These are phyloP conservation scores for Biscogniauxia mediterranea DNA, from an alignment of 2,329 filamentous ascomycete genomes.

Conservation along the genomic window DNA sequence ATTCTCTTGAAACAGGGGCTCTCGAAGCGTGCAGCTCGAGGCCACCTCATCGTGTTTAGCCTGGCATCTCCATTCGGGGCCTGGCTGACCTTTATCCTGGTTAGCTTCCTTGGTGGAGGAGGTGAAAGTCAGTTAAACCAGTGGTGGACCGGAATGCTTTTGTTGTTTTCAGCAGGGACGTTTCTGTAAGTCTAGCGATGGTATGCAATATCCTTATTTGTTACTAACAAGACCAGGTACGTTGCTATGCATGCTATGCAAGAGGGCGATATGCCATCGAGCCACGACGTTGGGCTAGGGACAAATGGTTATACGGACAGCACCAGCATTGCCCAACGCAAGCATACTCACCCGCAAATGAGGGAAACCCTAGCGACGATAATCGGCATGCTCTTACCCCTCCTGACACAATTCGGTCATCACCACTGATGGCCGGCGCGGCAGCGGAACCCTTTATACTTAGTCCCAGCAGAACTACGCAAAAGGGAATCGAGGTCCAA, in stretches of 20 bases:
- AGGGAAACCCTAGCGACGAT: slow-evolving; percentile 70
- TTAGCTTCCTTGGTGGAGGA: slow-evolving; percentile 68
- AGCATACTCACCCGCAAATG: slow-evolving; percentile 57
- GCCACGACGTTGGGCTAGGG: slow-evolving; percentile 49
- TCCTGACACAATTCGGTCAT: slow-evolving; percentile 76
- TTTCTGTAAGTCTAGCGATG: slow-evolving; percentile 70
- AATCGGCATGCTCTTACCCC: slow-evolving; percentile 73
- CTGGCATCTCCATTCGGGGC: slow-evolving; percentile 86
- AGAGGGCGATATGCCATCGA: slow-evolving; percentile 58
- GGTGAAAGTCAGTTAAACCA: slow-evolving; percentile 61
- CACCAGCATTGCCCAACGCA: slow-evolving; percentile 43
- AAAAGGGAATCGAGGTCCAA: not conserved
- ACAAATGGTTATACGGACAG: slow-evolving; percentile 57
- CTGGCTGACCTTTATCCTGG: slow-evolving; percentile 75
- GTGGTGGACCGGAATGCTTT: slow-evolving; percentile 88
- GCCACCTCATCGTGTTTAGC: slow-evolving; percentile 87
- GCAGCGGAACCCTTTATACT: not conserved
- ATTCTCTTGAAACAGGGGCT: slow-evolving; percentile 87
- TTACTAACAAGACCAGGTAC: slow-evolving; percentile 56
- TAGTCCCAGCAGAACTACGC: not conserved
- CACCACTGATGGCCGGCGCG: slow-evolving; percentile 49
- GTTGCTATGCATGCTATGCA: slow-evolving; percentile 99
- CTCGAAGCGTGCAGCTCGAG: slow-evolving; percentile 78
- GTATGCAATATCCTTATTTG: not conserved
- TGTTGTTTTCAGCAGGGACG: slow-evolving; percentile 94